Conservation (phyloP, 371 early-diverging fungal genomes). For the Apophysomyces ossiformis region DNA sequence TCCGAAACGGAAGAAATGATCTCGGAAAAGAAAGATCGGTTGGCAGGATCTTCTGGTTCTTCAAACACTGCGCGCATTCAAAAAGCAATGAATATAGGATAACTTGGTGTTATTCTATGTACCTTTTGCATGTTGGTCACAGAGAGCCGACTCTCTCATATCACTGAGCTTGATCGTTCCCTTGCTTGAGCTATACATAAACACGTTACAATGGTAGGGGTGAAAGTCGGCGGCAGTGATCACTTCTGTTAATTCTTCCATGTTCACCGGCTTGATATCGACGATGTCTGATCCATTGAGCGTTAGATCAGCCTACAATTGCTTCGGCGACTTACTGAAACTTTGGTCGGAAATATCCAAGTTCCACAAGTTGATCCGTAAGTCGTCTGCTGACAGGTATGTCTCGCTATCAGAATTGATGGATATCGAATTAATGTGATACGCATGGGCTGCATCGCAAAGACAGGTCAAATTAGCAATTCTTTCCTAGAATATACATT, state of each 20-base stretch:
- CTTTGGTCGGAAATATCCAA: conserved; percentile 95
- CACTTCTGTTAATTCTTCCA: conserved; percentile 99
- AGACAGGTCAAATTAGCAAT: no score
- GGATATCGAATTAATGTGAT: conserved; percentile 99
- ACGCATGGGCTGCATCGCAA: conserved; percentile 83
- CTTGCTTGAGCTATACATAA: conserved; percentile 98
- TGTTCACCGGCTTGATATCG: conserved; percentile 99
- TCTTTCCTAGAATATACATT: no score
- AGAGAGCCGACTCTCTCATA: conserved; percentile 94
- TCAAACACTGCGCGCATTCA: conserved; percentile 75
- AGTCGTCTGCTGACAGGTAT: conserved; percentile 97
- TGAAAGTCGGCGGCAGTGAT: conserved; percentile 99
- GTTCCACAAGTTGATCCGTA: conserved; percentile 99
- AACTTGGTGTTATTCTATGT: conserved; percentile 21
- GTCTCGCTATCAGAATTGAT: conserved; percentile 97
- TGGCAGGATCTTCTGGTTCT: conserved; percentile 91
- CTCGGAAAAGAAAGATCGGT: conserved; percentile 97
- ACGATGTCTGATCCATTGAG: conserved; percentile 80
- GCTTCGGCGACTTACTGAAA: conserved; percentile 73
- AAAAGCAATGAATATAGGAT: background rate
- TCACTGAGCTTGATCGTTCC: conserved; percentile 97
- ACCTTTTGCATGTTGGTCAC: conserved; percentile 93
- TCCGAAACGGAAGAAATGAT: conserved; percentile 98
- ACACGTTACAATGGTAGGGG: conserved; percentile 92
- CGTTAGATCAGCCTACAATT: background rate